Conservation (phyloP, 257 asterid species). For the Handroanthus guayacan region DNA sequence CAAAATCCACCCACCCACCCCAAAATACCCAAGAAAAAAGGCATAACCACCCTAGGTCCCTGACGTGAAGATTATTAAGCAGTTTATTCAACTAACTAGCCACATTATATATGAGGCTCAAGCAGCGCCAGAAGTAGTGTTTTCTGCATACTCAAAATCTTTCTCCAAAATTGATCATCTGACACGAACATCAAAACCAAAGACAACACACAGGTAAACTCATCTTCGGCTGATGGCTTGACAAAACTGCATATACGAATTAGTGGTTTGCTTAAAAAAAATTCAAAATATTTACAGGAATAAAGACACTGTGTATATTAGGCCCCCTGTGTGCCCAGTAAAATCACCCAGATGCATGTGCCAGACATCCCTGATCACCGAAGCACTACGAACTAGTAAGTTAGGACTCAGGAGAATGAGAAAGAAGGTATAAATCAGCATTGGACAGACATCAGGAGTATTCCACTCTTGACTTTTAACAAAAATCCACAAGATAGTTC, state of each 20-base stretch:
- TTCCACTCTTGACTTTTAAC: not conserved
- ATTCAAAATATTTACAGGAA: not conserved
- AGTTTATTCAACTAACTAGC: not conserved
- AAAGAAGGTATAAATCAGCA: not conserved
- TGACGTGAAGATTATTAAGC: not conserved
- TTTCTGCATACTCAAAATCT: not conserved
- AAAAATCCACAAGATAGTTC: slow-evolving; percentile 4
- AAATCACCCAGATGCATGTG: not conserved
- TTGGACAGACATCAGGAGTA: not conserved
- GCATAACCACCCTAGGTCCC: not conserved
- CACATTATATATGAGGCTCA: not conserved
- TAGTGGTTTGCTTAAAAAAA: not conserved
- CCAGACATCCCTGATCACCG: not conserved
- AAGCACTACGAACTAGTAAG: not conserved
- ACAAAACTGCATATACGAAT: not conserved
- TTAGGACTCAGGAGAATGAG: not conserved
- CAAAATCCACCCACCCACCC: not conserved
- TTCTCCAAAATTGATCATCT: not conserved
- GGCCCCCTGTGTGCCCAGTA: not conserved
- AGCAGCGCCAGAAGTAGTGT: not conserved
- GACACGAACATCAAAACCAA: not conserved
- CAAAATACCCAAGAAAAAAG: not conserved
- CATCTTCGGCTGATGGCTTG: not conserved
- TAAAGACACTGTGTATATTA: not conserved
- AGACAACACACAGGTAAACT: not conserved